phyloP scores from a whole-genome alignment of 805 yeast species.

The Myxozyma sirexii region DNA sequence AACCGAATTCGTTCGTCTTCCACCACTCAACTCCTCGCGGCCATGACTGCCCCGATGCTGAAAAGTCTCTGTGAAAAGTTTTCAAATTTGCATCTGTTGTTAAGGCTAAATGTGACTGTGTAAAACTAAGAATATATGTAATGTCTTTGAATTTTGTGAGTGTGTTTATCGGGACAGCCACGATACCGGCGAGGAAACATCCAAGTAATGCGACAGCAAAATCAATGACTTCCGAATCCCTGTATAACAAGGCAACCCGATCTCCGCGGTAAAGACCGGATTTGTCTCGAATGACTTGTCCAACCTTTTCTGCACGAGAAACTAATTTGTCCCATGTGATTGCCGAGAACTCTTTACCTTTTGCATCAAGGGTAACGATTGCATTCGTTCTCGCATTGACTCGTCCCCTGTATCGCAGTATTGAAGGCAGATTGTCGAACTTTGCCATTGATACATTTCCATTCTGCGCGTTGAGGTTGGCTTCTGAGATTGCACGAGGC shows the following conservation, averaged over 20 bases:
- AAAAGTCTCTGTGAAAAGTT: constrained; percentile 65
- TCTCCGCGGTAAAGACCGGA: constrained; percentile 77
- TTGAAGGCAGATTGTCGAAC: constrained; percentile 67
- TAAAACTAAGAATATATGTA: constrained; percentile 66
- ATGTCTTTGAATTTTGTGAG: constrained; percentile 65
- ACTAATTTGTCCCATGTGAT: constrained; percentile 91
- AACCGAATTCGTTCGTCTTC: constrained; percentile 87
- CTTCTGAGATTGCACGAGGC: constrained; percentile 54
- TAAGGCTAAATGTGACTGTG: constrained; percentile 76
- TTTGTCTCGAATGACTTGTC: constrained; percentile 76
- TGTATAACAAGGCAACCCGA: constrained; percentile 80
- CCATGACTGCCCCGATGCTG: constrained; percentile 58
- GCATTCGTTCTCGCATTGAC: constrained; percentile 70
- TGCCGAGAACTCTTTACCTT: constrained; percentile 75
- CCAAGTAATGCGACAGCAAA: constrained; percentile 86
- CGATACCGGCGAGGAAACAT: constrained; percentile 88
- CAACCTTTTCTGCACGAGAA: constrained; percentile 80
- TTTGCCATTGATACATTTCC: constrained; percentile 35
- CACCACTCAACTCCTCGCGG: constrained; percentile 74
- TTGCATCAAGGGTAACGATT: constrained; percentile 67
- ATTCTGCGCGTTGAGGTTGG: constrained; percentile 46
- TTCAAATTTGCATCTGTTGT: constrained; percentile 80
- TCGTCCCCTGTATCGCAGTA: constrained; percentile 71
- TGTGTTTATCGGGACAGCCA: constrained; percentile 89
- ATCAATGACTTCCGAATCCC: constrained; percentile 80